These are phyloP conservation scores for Pinus albicaulis DNA, from an alignment of 75 land plant genomes.

Conservation along the genomic window DNA sequence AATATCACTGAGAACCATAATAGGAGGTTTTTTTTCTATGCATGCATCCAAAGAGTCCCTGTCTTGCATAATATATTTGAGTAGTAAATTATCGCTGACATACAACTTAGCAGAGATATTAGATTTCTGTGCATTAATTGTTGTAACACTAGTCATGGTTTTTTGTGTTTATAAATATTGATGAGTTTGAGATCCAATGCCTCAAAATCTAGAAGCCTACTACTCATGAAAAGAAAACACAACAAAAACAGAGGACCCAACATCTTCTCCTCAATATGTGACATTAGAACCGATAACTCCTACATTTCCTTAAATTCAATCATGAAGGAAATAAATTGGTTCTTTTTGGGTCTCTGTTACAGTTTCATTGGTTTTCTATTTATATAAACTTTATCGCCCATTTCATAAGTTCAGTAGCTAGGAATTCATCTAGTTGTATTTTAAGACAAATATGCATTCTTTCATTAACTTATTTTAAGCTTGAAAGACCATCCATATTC, in stretches of 20 bases:
- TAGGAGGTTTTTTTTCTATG: not conserved
- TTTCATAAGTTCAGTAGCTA: not conserved
- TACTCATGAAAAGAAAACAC: slow-evolving; percentile 11
- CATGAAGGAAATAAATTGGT: not conserved
- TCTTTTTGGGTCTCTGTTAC: not conserved
- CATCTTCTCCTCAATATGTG: slow-evolving; percentile 19
- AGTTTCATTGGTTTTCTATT: not conserved
- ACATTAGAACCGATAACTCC: not conserved
- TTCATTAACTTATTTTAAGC: not conserved
- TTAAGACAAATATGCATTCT: too few relatives aligned
- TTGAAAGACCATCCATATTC: not conserved
- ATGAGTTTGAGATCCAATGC: slow-evolving; percentile 95
- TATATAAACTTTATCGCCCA: not conserved
- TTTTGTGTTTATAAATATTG: slow-evolving; percentile 54
- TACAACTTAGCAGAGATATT: slow-evolving; percentile 73
- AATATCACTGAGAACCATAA: not conserved
- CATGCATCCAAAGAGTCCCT: not conserved
- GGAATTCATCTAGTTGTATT: not conserved
- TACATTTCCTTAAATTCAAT: not conserved
- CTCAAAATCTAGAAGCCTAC: slow-evolving; percentile 46
- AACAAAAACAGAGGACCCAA: not conserved
- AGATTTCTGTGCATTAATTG: too few relatives aligned
- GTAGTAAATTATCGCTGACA: not conserved
- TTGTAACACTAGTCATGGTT: not conserved
- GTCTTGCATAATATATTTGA: not conserved